Conservation (phyloP, 2,329 filamentous ascomycete species). For the Juglanconis sp. region DNA sequence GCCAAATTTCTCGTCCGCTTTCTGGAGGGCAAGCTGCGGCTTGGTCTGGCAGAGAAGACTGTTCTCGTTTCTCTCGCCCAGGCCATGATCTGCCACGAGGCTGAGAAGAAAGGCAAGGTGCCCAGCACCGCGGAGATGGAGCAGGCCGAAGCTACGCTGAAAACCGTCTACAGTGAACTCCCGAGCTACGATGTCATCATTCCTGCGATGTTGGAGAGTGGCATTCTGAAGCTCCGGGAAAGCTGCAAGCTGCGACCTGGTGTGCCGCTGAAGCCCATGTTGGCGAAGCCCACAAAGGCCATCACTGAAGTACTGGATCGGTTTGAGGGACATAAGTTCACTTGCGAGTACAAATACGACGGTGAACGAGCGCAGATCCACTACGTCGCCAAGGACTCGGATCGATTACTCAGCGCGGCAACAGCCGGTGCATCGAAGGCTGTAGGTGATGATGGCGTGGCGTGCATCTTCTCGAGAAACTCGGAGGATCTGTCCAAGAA, state of each 20-base stretch:
- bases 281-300: slow-evolving; percentile 96
- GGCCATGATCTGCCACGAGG: slow-evolving; percentile 81
- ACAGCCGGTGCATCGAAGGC: slow-evolving; percentile 61
- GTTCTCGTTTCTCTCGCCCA: slow-evolving; percentile 88
- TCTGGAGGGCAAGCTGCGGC: slow-evolving; percentile 86
- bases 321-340: slow-evolving; percentile 93
- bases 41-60: slow-evolving; percentile 89
- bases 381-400: slow-evolving; percentile 81
- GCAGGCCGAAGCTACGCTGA: slow-evolving; percentile 80
- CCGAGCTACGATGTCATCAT: slow-evolving; percentile 95
- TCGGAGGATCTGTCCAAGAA: slow-evolving; percentile 97
- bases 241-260: slow-evolving; percentile 90
- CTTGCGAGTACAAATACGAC: slow-evolving; percentile 99
- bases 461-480: slow-evolving; percentile 94
- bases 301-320: slow-evolving; percentile 96
- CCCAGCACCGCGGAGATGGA: slow-evolving; percentile 75
- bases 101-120: slow-evolving; percentile 64
- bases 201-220: slow-evolving; percentile 81
- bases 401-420: slow-evolving; percentile 64
- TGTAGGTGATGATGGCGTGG: slow-evolving; percentile 66
- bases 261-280: slow-evolving; percentile 95
- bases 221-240: slow-evolving; percentile 77
- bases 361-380: slow-evolving; percentile 98
- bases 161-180: slow-evolving; percentile 90
- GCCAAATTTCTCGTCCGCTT: slow-evolving; percentile 93